A percentile compares a stretch with the other conserved stretches of the same genome.
These are phyloP conservation scores for Fusarium sp. DNA, from an alignment of 2,329 filamentous ascomycete genomes.

Conservation along the genomic window DNA sequence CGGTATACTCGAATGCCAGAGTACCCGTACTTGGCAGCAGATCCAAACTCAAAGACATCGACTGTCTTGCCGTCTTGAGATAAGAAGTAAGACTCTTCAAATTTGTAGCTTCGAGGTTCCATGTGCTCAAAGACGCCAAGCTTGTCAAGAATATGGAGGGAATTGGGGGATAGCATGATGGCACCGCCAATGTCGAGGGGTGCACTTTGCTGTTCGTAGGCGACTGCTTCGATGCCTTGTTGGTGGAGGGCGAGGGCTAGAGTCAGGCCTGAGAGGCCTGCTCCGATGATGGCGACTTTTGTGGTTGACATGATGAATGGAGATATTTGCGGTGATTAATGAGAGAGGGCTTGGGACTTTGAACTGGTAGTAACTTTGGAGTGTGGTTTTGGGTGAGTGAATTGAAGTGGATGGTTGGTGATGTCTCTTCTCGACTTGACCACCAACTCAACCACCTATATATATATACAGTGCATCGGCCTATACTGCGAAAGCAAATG, in stretches of 20 bases:
- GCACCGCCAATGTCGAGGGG: constrained; percentile 64
- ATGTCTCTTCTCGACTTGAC: too few relatives aligned
- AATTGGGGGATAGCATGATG: constrained; percentile 71
- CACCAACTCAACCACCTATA: neutral
- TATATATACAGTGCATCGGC: too few relatives aligned
- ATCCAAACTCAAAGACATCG: constrained; percentile 62
- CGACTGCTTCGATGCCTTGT: constrained; percentile 59
- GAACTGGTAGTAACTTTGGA: neutral
- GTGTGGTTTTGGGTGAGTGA: neutral
- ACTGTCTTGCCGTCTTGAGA: constrained; percentile 48
- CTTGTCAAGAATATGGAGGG: constrained; percentile 64
- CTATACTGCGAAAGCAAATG: too few relatives aligned
- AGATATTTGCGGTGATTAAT: neutral
- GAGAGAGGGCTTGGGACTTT: neutral
- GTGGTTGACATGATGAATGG: constrained; percentile 20
- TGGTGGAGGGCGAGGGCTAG: constrained; percentile 67
- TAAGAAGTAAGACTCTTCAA: constrained; percentile 62
- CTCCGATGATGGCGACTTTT: constrained; percentile 49
- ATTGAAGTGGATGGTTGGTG: neutral
- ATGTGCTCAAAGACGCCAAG: constrained; percentile 62
- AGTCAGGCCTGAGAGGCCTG: constrained; percentile 61
- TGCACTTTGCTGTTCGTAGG: constrained; percentile 63
- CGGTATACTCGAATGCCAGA: constrained; percentile 66
- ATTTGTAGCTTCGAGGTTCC: constrained; percentile 60
- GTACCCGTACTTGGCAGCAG: constrained; percentile 62